A percentile compares a stretch with the other conserved stretches of the same genome.
Evolutionary conservation across 2,329 filamentous ascomycete species (phyloP).

Genomic region (Apiospora hydei): DNA sequence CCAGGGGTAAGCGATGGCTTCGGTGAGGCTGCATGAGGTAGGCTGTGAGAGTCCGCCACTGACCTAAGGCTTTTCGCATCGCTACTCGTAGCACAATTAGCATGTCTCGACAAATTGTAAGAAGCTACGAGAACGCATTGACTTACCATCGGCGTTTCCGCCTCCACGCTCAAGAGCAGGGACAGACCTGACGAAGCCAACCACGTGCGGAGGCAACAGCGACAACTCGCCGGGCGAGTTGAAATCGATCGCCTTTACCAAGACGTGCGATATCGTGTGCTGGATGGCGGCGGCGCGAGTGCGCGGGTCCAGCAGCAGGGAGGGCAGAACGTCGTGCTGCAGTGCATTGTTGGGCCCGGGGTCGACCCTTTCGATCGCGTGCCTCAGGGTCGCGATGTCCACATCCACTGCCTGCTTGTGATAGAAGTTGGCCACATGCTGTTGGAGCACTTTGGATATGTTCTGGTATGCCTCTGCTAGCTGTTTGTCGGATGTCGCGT

Average conservation of each 20-base stretch:
- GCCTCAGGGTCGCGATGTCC: neutral
- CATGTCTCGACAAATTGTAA: neutral
- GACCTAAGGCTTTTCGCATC: neutral
- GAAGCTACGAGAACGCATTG: rapidly evolving
- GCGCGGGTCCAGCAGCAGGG: neutral
- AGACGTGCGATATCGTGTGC: neutral
- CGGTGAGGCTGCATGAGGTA: neutral
- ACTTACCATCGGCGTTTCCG: neutral
- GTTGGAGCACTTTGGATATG: neutral
- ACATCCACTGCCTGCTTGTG: neutral
- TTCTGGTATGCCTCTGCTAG: neutral
- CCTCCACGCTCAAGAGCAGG: neutral
- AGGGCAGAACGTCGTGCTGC: neutral
- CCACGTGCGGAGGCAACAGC: neutral
- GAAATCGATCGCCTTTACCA: neutral
- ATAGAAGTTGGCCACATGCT: neutral
- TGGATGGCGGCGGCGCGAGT: neutral
- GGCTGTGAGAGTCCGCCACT: neutral
- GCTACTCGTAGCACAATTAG: neutral
- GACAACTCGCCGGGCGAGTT: neutral
- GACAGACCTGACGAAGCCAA: neutral
- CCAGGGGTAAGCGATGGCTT: neutral
- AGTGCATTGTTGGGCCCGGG: neutral
- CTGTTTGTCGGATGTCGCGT: neutral
- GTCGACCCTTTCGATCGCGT: neutral